Percentiles rank a stretch among this genome's conserved stretches.
phyloP scores from a whole-genome alignment of 805 yeast genomes.

The Teunomyces tritomae region DNA sequence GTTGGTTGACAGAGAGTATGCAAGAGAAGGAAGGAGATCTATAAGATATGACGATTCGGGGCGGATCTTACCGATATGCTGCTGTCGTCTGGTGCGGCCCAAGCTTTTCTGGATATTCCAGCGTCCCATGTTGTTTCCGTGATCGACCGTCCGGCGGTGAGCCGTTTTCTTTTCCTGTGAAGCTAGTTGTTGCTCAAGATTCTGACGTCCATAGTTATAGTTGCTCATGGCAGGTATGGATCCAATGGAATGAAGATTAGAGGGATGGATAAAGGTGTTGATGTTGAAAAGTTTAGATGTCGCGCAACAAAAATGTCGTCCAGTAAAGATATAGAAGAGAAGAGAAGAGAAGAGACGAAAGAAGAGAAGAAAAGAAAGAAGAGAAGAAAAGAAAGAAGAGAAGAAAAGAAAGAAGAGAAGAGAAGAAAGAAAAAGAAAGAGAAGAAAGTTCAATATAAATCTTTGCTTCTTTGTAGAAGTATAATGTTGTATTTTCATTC shows the following conservation, averaged over 20 bases:
- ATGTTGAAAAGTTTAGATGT: background rate
- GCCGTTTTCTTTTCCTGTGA: slow-evolving; percentile 51
- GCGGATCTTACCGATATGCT: slow-evolving; percentile 52
- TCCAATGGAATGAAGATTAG: background rate
- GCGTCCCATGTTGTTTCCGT: slow-evolving; percentile 70
- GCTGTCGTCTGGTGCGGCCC: slow-evolving; percentile 27
- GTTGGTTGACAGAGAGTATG: slow-evolving; percentile 44
- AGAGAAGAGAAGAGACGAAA: too few relatives aligned
- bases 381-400: too few relatives aligned
- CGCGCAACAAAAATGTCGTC: background rate
- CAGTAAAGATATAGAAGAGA: background rate
- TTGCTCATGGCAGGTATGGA: slow-evolving; percentile 1
- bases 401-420: too few relatives aligned
- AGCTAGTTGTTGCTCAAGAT: slow-evolving; percentile 41
- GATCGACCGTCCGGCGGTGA: slow-evolving; percentile 72
- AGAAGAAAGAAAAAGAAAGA: too few relatives aligned
- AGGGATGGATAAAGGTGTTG: background rate
- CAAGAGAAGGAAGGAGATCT: slow-evolving; percentile 63
- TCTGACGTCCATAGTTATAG: slow-evolving; percentile 16
- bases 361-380: too few relatives aligned
- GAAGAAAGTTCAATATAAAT: too few relatives aligned
- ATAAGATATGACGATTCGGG: slow-evolving; percentile 69
- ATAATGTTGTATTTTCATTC: background rate
- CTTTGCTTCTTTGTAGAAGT: background rate
- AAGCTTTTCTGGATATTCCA: slow-evolving; percentile 50